Base-by-base conservation (phyloP, 805 yeast genomes). In the Kazachstania martiniae region DNA sequence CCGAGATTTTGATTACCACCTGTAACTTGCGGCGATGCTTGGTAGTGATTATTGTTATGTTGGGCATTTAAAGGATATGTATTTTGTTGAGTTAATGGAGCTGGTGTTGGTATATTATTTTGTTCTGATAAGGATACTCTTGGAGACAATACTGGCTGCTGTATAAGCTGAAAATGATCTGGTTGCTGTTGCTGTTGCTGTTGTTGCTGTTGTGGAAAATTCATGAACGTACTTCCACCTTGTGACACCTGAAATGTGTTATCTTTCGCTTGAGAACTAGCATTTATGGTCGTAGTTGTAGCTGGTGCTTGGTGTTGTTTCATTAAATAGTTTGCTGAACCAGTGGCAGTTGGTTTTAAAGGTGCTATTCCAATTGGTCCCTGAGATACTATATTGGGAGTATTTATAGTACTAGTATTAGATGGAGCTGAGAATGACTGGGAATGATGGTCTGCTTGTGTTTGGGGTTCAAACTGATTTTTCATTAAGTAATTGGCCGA, bases 401-500 rank as follows among this genome's bases (percentile, higher is more conserved):
- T 8, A 7, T 9, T 19, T 4, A 13, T 8, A 3, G 42, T 40
- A 26, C 32, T 29, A 10, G 49, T 33, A 3, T 27, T 35, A 12
- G 54, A 51, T 12, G 51, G 34, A 8, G 12, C 8, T 19, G 21
- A 8, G 7, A 19, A 7, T 8, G 21, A 10, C 21, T 19, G 21
- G 7, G 21, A 19, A 10, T 8, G 7, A 19, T 19, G 7, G 9
- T 10, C 21, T 8, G 21, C 21, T n/a, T n/a, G n/a, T 19, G 21
- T 19, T 7, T 19, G 17, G 14, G 18, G 10, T 12, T 29, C 34
- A 23, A 39, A 24, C 26, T 41, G 53, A 21, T 43, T 43, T 16
- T 55, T 51, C 33, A 58, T 39, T 23, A 57, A 35, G 27, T 57
- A 51, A 18, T 63, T 59, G 2, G 63, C 62, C 7, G 67, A 61